Percentiles rank a stretch among this genome's conserved stretches.
phyloP scores from a whole-genome alignment of 148 eudicot species.

The Rhododendron griersonianum region DNA sequence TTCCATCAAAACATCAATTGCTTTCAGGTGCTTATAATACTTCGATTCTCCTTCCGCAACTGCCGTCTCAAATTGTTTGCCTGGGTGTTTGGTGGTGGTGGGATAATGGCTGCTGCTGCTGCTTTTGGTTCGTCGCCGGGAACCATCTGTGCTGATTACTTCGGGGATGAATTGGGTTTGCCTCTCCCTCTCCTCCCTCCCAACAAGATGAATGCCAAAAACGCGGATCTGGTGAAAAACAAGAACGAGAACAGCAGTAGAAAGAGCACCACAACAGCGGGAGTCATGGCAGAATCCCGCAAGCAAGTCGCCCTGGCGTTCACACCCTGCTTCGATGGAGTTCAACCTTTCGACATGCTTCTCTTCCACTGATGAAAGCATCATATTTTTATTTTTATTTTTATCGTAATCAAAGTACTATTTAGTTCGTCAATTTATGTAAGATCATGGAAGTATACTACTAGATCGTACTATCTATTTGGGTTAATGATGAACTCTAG shows the following conservation, averaged over 20 bases:
- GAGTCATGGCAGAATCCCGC: not conserved
- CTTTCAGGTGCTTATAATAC: not conserved
- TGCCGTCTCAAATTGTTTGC: not conserved
- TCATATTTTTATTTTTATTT: not conserved
- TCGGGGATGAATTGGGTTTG: not conserved
- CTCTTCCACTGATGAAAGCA: not conserved
- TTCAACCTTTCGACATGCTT: not conserved
- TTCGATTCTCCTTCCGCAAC: not conserved
- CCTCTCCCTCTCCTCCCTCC: not conserved
- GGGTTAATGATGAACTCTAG: not conserved
- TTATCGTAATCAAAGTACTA: not conserved
- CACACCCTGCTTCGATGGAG: not conserved
- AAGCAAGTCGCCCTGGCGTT: not conserved
- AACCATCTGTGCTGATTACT: slow-evolving; percentile 2
- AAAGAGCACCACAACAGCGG: not conserved
- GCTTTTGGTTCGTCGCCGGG: not conserved
- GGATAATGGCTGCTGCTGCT: slow-evolving; percentile 1
- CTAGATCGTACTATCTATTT: not conserved
- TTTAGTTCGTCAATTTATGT: not conserved
- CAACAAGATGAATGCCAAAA: not conserved
- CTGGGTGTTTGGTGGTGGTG: not conserved
- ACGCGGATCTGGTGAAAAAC: not conserved
- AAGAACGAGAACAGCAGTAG: not conserved
- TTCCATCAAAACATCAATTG: not conserved
- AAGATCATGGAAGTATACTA: not conserved